Evolutionary conservation across 2,329 filamentous ascomycete species (phyloP).

Genomic region (Onygena corvina): DNA sequence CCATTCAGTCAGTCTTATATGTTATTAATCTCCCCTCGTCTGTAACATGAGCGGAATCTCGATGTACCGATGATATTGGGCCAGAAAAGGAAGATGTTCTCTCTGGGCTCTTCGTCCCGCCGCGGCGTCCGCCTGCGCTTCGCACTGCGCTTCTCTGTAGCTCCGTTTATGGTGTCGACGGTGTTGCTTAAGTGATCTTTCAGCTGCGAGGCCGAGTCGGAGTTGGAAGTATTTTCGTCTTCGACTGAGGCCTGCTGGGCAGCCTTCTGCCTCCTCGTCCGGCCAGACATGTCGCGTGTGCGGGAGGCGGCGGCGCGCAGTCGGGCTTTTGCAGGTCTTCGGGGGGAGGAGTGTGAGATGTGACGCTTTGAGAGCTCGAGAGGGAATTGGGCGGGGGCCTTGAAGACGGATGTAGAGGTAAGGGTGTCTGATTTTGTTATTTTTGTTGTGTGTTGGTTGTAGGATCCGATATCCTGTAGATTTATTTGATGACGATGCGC

Average conservation of each 20-base stretch:
- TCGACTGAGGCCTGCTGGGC: conserved; percentile 6
- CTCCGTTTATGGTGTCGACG: conserved; percentile 7
- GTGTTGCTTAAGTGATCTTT: conserved; percentile 19
- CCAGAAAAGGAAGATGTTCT: conserved; percentile 73
- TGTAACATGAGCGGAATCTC: too few relatives aligned
- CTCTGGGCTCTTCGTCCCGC: conserved; percentile 28
- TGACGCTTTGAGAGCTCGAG: neutral
- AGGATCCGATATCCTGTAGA: too few relatives aligned
- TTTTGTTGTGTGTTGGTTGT: too few relatives aligned
- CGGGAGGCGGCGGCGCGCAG: neutral
- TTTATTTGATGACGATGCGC: too few relatives aligned
- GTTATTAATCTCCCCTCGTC: too few relatives aligned
- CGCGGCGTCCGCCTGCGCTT: conserved; percentile 4
- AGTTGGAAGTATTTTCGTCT: conserved; percentile 3
- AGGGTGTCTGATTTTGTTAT: too few relatives aligned
- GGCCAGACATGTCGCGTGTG: conserved; percentile 10
- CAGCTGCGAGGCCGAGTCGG: conserved; percentile 21
- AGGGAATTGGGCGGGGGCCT: neutral
- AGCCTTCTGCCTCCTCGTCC: conserved; percentile 32
- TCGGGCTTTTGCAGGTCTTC: neutral
- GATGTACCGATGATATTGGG: conserved; percentile 65
- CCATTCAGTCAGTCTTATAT: neutral
- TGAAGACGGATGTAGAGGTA: neutral
- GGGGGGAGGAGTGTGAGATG: neutral
- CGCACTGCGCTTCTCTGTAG: conserved; percentile 6